Evolutionary conservation across 2,329 filamentous ascomycete genomes (phyloP).

Genomic region (Claviceps arundinis): DNA sequence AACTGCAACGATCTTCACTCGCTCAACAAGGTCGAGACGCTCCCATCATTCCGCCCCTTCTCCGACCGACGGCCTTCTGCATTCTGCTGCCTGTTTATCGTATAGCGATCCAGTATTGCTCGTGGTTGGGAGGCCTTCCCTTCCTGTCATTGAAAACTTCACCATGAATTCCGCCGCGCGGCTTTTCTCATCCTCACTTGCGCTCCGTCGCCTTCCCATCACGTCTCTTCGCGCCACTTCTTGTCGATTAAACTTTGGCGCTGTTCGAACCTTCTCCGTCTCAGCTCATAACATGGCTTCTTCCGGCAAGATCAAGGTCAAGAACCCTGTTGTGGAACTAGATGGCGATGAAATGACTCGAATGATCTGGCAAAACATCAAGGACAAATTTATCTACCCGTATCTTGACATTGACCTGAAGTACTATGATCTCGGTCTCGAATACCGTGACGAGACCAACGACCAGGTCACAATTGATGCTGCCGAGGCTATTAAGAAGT

Average conservation of each 20-base stretch:
- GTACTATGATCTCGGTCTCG: slow-evolving; percentile 89
- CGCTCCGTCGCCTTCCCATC: slow-evolving; percentile 16
- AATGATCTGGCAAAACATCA: slow-evolving; percentile 98
- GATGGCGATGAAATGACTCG: slow-evolving; percentile 95
- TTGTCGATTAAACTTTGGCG: slow-evolving; percentile 27
- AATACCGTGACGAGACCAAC: slow-evolving; percentile 90
- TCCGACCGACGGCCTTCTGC: neutral
- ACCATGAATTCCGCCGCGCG: slow-evolving; percentile 18
- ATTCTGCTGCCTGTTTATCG: slow-evolving; percentile 1
- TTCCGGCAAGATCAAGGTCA: slow-evolving; percentile 88
- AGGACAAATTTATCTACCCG: slow-evolving; percentile 94
- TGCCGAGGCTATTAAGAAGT: slow-evolving; percentile 97
- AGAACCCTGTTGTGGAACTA: slow-evolving; percentile 96
- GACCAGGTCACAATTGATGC: slow-evolving; percentile 93
- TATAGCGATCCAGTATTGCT: neutral
- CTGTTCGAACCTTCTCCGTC: slow-evolving; percentile 39
- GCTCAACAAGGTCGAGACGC: no score
- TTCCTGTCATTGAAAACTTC: neutral
- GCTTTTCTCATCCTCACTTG: slow-evolving; percentile 16
- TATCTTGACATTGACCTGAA: slow-evolving; percentile 97
- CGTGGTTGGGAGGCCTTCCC: neutral
- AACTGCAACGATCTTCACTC: no score
- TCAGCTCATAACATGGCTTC: slow-evolving; percentile 52
- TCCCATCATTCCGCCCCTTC: neutral
- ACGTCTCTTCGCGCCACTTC: slow-evolving; percentile 17